Percentiles rank a stretch among this genome's conserved stretches.
Conservation (phyloP, 2,329 filamentous ascomycete species). For the Cercospora janseana region DNA sequence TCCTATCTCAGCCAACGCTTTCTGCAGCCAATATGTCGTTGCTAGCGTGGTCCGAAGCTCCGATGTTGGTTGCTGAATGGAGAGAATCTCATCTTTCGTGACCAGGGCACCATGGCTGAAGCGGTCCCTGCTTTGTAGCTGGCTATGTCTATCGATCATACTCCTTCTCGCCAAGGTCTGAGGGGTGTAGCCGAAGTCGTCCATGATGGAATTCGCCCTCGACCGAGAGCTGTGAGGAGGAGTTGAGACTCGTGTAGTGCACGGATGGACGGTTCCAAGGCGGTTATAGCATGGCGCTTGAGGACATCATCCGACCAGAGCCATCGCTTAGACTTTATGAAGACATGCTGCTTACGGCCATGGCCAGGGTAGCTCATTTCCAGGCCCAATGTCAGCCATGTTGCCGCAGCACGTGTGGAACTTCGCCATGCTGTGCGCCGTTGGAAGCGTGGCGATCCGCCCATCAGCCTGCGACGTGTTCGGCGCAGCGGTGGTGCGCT, state of each 20-base stretch:
- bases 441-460: background rate
- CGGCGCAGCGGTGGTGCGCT: background rate
- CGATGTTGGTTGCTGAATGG: slow-evolving; percentile 16
- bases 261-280: background rate
- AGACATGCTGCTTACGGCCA: slow-evolving; percentile 7
- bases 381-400: slow-evolving; percentile 6
- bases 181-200: background rate
- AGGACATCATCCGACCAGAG: slow-evolving; percentile 2
- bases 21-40: slow-evolving; percentile 23
- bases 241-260: background rate
- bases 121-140: slow-evolving; percentile 12
- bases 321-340: slow-evolving; percentile 8
- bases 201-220: background rate
- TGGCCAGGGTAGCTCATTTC: slow-evolving; percentile 7
- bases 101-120: slow-evolving; percentile 18
- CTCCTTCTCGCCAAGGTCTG: background rate
- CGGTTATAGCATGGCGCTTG: background rate
- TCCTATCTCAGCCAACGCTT: slow-evolving; percentile 16
- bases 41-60: slow-evolving; percentile 20
- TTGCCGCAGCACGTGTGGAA: background rate
- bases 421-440: background rate
- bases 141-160: background rate
- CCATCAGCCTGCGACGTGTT: background rate
- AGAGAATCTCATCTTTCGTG: slow-evolving; percentile 22
- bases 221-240: background rate